Base-by-base conservation (phyloP, 2,329 filamentous ascomycete genomes). In the Epichloe scottii region DNA sequence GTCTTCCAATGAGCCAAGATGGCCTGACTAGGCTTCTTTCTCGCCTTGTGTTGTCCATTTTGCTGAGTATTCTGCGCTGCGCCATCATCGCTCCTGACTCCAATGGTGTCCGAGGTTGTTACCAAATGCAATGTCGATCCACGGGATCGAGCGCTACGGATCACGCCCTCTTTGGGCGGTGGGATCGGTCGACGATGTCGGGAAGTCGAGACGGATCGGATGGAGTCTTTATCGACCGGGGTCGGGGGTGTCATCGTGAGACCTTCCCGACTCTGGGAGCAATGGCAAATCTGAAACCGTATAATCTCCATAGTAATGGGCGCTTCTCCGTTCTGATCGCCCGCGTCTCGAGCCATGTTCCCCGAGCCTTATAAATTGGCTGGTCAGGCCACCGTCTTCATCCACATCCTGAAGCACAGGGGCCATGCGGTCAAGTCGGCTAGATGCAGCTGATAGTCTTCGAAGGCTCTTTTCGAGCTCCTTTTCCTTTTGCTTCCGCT, bases 41-140 rank as follows among this genome's bases (percentile, higher is more conserved):
- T 72, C 21, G 75, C 66, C 57, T 79, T 80, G 49, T 71, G 71
- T 7, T 63, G 56, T 10, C 51, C 64, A 51, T 63, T 59, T 26
- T 60, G 54, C 54, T 68, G 57, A 38, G 51, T 48, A 7, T 52
- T 48, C 2, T 50, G 45, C 1, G 45, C 46, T 38, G 53, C 57
- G 35, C 49, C 59, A 30, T 57, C 56, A 50, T 63, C 65, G 23
- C 17, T 48, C 14, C 40, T 45, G n/a, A 65, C 56, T 19, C 66
- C 66, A 15, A 79, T 56, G 1, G 71, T 72, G 17, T 79, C 77
- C 6, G 74, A 73, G 0, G 80, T 82, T 10, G 87, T 85, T 39
- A 94, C 89, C 4, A 94, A 79, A 62, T 95, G 89, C 34, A 96
- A 76, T 56, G 89, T 93, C 58, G 89, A 95, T 42, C 87, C 86